Base-by-base conservation (phyloP, 2,329 filamentous ascomycete species). In the Penicillium concentricum region DNA sequence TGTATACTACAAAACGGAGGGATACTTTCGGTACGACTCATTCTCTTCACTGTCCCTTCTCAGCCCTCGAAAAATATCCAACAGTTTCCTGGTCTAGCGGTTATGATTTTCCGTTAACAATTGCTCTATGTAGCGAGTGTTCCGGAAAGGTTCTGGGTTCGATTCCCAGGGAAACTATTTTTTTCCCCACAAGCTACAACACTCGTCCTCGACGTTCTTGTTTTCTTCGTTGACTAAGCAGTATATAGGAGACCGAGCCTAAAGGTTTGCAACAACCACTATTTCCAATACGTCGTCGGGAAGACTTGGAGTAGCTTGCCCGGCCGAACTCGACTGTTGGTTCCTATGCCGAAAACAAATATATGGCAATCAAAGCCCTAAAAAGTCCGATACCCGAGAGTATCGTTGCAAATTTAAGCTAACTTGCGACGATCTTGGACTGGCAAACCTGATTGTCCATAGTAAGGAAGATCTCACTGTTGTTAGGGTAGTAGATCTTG, bases 381-480 rank as follows among this genome's bases (percentile, higher is more conserved):
- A 64, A 64, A 62, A 44, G 54, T 48, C 49, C 72, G 50, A 62
- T 68, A 54, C 59, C 57, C 34, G 62, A 15, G 58, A 61, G 26
- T 69, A 74, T 56, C 57, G 42, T 54, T 42, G 62, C 61, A 67
- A 67, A 28, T 75, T 76, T 41, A 75, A 76, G 48, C 59, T 76
- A 16, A 71, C 75, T 59, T 74, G 72, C 47, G 69, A 75, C 41
- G 73, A 76, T 58, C 65, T 76, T 32, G 67, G 72, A 55, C 56
- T 72, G 18, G 69, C 69, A 30, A 77, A 76, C 61, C 39, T 77
- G 47, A 74, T 76, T 57, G 69, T 77, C 20, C 67, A 64, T 54
- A 61, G 68, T 41, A 66, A 28, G 20, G 62, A 71, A 57, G 71
- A 75, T 38, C 67, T 74, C 24, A 73, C 67, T 24, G 58, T 76